Evolutionary conservation across 768 basidiomycete genomes (phyloP).

Genomic region (Amyloporia xantha): DNA sequence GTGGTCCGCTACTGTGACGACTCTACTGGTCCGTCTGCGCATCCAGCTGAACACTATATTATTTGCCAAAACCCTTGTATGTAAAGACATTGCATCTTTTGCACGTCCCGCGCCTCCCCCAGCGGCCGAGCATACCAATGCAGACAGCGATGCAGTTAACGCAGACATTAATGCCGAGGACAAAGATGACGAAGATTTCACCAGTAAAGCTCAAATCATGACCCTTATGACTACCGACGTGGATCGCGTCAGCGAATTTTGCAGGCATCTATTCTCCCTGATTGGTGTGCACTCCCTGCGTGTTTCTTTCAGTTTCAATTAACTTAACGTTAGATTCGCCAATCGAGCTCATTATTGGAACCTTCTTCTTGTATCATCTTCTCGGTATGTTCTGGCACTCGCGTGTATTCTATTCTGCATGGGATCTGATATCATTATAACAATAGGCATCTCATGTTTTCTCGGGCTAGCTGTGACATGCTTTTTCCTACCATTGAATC

Average conservation of each 20-base stretch:
- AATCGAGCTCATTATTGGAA: conserved; percentile 70
- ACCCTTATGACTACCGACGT: conserved; percentile 95
- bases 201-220: conserved; percentile 72
- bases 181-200: conserved; percentile 44
- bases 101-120: conserved; percentile 24
- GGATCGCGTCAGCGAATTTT: conserved; percentile 80
- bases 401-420: no score
- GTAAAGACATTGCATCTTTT: conserved; percentile 79
- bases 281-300: conserved; percentile 41
- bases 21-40: conserved; percentile 61
- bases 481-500: conserved; percentile 65
- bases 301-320: background rate
- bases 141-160: conserved; percentile 8
- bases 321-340: conserved; percentile 53
- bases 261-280: conserved; percentile 70
- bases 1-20: conserved; percentile 64
- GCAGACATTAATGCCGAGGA: conserved; percentile 50
- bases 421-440: background rate
- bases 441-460: conserved; percentile 65
- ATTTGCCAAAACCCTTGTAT: conserved; percentile 78
- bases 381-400: conserved; percentile 54
- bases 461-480: conserved; percentile 73
- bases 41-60: conserved; percentile 76
- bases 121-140: conserved; percentile 17
- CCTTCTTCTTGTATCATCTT: conserved; percentile 68